Conservation (phyloP, 257 asterid species). For the Paraleonurus japonicus region DNA sequence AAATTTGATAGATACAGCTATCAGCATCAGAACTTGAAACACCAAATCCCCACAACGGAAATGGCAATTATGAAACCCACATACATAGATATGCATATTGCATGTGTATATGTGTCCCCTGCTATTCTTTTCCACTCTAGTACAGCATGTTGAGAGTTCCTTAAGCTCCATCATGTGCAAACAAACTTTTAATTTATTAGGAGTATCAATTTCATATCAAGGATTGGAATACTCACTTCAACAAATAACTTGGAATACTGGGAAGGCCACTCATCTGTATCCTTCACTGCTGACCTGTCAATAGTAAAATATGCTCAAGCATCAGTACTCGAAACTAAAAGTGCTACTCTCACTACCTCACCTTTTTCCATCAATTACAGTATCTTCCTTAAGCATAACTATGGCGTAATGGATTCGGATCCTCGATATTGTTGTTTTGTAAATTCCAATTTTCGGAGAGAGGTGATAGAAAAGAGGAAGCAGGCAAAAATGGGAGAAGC, state of each 20-base stretch:
- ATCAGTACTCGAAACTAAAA: constrained; percentile 1
- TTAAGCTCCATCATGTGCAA: neutral
- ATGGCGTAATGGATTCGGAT: neutral
- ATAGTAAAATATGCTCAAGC: constrained; percentile 14
- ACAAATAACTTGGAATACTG: constrained; percentile 88
- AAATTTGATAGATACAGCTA: constrained; percentile 6
- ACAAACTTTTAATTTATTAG: neutral
- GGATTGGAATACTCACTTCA: constrained; percentile 57
- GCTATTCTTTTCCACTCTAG: neutral
- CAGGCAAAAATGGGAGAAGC: neutral
- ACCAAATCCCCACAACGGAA: neutral
- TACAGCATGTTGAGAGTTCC: neutral
- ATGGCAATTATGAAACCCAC: neutral
- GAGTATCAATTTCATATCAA: constrained; percentile 16
- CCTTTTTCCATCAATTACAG: constrained; percentile 11
- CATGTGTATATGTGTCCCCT: neutral
- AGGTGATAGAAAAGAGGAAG: neutral
- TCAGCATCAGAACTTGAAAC: constrained; percentile 22
- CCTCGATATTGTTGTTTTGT: neutral
- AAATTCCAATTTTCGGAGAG: neutral
- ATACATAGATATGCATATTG: neutral
- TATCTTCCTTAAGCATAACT: neutral
- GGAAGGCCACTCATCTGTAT: constrained; percentile 98
- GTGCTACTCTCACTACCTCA: neutral
- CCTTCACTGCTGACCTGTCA: constrained; percentile 82